Evolutionary conservation across 768 basidiomycete genomes (phyloP).

Genomic region (Mycena indigotica): DNA sequence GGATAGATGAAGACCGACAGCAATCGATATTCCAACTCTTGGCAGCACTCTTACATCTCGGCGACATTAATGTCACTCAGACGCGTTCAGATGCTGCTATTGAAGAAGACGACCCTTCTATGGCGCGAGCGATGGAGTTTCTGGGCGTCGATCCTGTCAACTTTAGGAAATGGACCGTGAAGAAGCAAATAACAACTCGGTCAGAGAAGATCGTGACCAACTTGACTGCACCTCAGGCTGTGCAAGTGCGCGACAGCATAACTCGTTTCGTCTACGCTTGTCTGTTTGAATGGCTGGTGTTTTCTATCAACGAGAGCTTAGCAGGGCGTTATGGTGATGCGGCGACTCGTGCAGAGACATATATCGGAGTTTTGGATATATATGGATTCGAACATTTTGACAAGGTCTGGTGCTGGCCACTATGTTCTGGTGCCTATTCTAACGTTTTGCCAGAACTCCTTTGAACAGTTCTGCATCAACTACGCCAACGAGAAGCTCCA

Average conservation of each 20-base stretch:
- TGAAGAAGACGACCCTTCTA: constrained; percentile 78
- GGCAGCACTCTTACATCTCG: constrained; percentile 91
- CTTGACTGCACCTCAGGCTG: constrained; percentile 85
- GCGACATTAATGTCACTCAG: constrained; percentile 89
- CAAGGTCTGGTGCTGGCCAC: constrained; percentile 55
- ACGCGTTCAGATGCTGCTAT: constrained; percentile 80
- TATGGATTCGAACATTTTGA: constrained; percentile 98
- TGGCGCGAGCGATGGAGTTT: constrained; percentile 82
- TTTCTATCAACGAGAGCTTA: constrained; percentile 95
- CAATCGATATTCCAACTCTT: constrained; percentile 96
- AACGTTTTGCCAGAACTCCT: constrained; percentile 60
- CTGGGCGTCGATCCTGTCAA: constrained; percentile 89
- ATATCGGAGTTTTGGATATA: constrained; percentile 98
- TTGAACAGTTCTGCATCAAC: constrained; percentile 99
- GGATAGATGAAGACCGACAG: constrained; percentile 95
- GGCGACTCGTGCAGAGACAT: constrained; percentile 90
- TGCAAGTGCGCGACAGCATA: constrained; percentile 94
- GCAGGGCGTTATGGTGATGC: constrained; percentile 92
- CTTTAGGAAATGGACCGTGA: constrained; percentile 98
- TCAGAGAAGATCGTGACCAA: constrained; percentile 93
- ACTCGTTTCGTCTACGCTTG: constrained; percentile 99
- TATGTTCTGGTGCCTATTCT: neutral
- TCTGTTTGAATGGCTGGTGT: constrained; percentile 97
- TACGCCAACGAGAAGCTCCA: constrained; percentile 98
- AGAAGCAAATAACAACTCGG: constrained; percentile 94